Evolutionary conservation across 2,329 filamentous ascomycete genomes (phyloP).

Genomic region (Clarireedia homoeocarpa): DNA sequence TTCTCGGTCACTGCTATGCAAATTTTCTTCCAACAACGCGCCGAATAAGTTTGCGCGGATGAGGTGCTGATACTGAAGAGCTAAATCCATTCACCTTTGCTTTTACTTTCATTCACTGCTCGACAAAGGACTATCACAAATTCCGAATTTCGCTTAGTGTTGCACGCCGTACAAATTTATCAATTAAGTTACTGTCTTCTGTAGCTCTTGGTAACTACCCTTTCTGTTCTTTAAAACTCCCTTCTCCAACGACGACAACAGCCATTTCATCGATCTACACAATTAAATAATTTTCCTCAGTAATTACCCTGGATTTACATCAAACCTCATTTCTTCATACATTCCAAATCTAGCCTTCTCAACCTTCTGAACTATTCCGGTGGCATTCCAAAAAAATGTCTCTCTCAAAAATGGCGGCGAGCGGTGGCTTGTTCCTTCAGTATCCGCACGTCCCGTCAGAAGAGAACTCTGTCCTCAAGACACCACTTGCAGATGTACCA

Average conservation of each 20-base stretch:
- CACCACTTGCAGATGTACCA: background rate
- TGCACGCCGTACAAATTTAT: background rate
- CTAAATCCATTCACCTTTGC: background rate
- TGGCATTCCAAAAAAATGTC: constrained; percentile 1
- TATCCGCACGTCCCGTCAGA: background rate
- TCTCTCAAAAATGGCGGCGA: background rate
- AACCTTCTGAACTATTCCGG: background rate
- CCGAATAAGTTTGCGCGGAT: background rate
- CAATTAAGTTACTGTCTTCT: background rate
- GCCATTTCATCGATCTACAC: background rate
- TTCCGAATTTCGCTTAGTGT: background rate
- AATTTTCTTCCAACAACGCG: too few species aligned
- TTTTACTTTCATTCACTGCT: background rate
- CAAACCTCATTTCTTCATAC: background rate
- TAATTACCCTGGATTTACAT: background rate
- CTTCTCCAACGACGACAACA: background rate
- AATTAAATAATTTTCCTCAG: background rate
- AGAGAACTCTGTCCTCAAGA: background rate
- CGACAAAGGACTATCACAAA: background rate
- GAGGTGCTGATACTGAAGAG: background rate
- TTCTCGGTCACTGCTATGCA: too few species aligned
- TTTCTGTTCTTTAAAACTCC: background rate
- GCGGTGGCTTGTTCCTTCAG: background rate
- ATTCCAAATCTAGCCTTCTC: background rate
- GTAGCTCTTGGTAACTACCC: background rate